These are phyloP conservation scores for Protomyces lactucae-debilis DNA, from an alignment of 1,139 yeast species.

Conservation along the genomic window DNA sequence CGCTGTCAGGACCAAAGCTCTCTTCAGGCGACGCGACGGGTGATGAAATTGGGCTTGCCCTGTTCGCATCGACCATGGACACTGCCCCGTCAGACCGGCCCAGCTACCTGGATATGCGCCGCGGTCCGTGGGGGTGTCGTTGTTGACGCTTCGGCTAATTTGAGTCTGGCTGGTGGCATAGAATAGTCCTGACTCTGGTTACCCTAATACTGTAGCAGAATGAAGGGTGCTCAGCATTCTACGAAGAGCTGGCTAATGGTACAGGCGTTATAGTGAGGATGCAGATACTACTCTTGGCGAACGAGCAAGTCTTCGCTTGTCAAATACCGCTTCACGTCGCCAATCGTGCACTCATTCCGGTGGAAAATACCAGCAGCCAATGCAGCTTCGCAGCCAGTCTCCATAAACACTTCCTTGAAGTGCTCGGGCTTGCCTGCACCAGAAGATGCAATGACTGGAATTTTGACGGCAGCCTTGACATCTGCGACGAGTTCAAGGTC, in stretches of 20 bases:
- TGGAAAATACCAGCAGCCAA: constrained; percentile 98
- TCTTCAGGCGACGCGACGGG: background rate
- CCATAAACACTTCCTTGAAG: constrained; percentile 75
- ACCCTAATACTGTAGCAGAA: too few relatives aligned
- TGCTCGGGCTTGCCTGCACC: constrained; percentile 95
- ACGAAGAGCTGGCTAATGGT: too few relatives aligned
- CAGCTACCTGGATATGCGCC: background rate
- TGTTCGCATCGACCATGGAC: background rate
- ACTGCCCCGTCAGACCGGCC: background rate
- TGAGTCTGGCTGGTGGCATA: background rate
- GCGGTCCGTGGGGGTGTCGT: background rate
- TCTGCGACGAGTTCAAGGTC: constrained; percentile 78
- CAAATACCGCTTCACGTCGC: constrained; percentile 69
- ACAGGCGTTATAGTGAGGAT: too few relatives aligned
- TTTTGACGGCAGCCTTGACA: constrained; percentile 66
- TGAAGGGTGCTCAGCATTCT: too few relatives aligned
- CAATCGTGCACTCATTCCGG: constrained; percentile 83
- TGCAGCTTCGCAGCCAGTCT: constrained; percentile 89
- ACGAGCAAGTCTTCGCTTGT: constrained; percentile 50
- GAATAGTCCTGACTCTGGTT: background rate
- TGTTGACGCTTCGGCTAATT: background rate
- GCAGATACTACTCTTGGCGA: constrained; percentile 21
- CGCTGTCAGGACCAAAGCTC: background rate
- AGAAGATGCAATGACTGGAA: constrained; percentile 94
- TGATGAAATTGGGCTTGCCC: background rate